Evolutionary conservation across 176 grass and related monocot species (phyloP).

Genomic region (Paspalum vaginatum): DNA sequence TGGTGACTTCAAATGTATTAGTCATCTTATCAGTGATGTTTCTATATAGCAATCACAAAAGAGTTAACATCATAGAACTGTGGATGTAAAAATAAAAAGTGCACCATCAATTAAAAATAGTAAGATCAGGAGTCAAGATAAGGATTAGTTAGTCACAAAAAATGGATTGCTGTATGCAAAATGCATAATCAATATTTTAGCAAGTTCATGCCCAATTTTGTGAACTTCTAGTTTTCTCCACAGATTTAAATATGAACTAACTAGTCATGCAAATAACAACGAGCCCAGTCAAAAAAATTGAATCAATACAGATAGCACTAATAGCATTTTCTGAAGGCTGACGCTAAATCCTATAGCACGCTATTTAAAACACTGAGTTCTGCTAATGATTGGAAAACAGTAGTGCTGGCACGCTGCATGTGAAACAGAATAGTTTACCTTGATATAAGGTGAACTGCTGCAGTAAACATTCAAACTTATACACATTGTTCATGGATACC

Average conservation of each 20-base stretch:
- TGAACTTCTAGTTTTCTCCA: too few species aligned
- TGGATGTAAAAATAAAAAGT: neutral
- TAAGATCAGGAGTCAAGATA: neutral
- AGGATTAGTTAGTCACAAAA: neutral
- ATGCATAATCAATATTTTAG: neutral
- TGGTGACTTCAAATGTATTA: neutral
- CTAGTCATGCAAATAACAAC: too few species aligned
- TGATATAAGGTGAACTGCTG: conserved; percentile 10
- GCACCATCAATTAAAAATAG: neutral
- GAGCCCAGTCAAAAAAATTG: too few species aligned
- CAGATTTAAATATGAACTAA: neutral
- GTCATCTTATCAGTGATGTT: neutral
- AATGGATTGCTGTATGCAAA: conserved; percentile 6
- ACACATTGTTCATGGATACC: conserved; percentile 5
- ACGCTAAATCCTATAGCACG: too few species aligned
- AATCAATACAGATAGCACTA: too few species aligned
- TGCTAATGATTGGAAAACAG: neutral
- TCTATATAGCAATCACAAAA: neutral
- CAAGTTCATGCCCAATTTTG: neutral
- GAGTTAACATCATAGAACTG: neutral
- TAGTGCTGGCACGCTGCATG: neutral
- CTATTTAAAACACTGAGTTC: too few species aligned
- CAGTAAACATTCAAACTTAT: conserved; percentile 9
- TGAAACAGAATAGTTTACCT: conserved; percentile 34
- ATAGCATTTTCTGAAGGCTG: too few species aligned